phyloP scores from a whole-genome alignment of 768 basidiomycete species.

The Collybiopsis luxurians region DNA sequence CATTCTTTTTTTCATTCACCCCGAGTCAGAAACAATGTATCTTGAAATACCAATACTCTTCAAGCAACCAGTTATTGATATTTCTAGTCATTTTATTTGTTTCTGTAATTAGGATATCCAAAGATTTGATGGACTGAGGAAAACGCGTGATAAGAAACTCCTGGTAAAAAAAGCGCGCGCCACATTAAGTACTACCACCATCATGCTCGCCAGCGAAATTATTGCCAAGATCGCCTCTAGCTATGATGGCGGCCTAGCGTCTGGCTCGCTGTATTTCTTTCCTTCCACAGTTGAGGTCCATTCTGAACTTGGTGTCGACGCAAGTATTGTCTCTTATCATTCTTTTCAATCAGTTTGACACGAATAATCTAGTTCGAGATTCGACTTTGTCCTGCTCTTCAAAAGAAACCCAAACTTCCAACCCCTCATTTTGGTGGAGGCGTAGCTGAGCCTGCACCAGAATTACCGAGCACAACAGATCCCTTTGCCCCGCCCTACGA shows the following conservation, averaged over 20 bases:
- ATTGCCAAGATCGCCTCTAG: constrained; percentile 49
- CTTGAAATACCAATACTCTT: background rate
- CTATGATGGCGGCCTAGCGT: constrained; percentile 55
- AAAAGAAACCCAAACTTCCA: constrained; percentile 65
- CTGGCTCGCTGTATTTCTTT: constrained; percentile 75
- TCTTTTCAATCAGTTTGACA: background rate
- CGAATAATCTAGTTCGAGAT: constrained; percentile 70
- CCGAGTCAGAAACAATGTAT: background rate
- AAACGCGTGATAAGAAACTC: background rate
- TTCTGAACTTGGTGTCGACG: constrained; percentile 62
- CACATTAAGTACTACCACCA: background rate
- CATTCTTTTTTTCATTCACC: constrained; percentile 14
- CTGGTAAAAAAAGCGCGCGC: background rate
- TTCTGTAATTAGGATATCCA: constrained; percentile 2
- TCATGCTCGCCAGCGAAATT: constrained; percentile 46
- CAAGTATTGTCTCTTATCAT: constrained; percentile 23
- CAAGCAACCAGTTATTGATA: background rate
- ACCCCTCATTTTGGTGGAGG: constrained; percentile 36
- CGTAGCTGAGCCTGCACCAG: constrained; percentile 8
- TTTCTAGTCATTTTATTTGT: background rate
- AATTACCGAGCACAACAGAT: constrained; percentile 41
- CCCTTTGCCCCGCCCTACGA: constrained; percentile 90
- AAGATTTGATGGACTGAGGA: background rate
- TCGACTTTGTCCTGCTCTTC: constrained; percentile 79
- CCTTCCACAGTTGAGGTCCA: constrained; percentile 67